Conservation (phyloP, 257 asterid genomes). For the Lycium ferocissimum region DNA sequence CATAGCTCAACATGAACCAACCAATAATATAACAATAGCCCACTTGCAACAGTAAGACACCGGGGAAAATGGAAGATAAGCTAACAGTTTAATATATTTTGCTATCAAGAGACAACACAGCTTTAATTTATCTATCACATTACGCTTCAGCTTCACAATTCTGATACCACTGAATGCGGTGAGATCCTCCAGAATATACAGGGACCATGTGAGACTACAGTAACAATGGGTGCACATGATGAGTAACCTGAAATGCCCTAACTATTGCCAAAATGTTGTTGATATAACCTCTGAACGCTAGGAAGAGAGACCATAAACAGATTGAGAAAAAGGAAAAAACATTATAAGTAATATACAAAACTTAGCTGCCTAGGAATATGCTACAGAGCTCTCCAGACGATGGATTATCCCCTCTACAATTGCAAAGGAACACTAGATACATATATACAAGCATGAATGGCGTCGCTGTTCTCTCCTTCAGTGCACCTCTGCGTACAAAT, state of each 20-base stretch:
- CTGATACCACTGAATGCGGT: conserved; percentile 17
- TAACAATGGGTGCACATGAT: conserved; percentile 35
- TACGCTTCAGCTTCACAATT: conserved; percentile 22
- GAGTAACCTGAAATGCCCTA: conserved; percentile 21
- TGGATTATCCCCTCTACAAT: conserved; percentile 27
- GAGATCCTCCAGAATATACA: conserved; percentile 38
- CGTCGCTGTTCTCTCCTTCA: background rate
- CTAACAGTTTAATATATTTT: background rate
- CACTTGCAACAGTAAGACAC: background rate
- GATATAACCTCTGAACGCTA: conserved; percentile 32
- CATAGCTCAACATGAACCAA: background rate
- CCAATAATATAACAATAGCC: background rate
- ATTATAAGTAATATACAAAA: conserved; percentile 14
- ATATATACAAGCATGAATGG: background rate
- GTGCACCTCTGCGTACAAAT: background rate
- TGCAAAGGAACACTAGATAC: conserved; percentile 17
- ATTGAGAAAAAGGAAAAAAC: conserved; percentile 32
- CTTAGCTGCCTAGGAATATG: conserved; percentile 29
- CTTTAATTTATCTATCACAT: conserved; percentile 18
- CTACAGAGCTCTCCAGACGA: conserved; percentile 30
- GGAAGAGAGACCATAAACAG: conserved; percentile 37
- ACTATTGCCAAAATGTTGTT: conserved; percentile 33
- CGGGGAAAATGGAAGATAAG: background rate
- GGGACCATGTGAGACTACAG: conserved; percentile 22
- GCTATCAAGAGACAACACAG: background rate